phyloP scores from a whole-genome alignment of 1,284 basidiomycete genomes.

The Anthracocystis walkeri region DNA sequence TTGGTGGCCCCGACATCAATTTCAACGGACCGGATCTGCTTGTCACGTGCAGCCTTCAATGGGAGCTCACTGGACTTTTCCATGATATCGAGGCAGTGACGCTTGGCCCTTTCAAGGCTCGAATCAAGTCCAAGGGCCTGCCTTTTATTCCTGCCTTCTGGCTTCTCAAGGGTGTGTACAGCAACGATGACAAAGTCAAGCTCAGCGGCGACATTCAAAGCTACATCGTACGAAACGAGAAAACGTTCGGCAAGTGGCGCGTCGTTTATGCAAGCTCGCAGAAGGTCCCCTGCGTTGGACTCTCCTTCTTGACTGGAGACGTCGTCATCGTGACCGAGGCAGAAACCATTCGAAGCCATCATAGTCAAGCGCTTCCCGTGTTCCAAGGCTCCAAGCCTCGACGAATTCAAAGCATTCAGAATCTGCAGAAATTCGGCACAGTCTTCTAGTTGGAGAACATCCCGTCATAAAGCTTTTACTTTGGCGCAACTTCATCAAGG shows the following conservation, averaged over 20 bases:
- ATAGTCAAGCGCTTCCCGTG: background rate
- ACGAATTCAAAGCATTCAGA: background rate
- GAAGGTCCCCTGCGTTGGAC: background rate
- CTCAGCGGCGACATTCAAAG: slow-evolving; percentile 3
- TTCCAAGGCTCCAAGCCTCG: slow-evolving; percentile 7
- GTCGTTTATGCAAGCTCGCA: slow-evolving; percentile 4
- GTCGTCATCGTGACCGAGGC: slow-evolving; percentile 10
- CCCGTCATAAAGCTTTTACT: no score
- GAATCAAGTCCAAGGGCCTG: slow-evolving; percentile 4
- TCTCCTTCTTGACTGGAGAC: slow-evolving; percentile 3
- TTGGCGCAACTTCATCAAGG: no score
- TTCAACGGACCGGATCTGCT: background rate
- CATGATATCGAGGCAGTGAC: background rate
- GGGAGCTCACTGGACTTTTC: background rate
- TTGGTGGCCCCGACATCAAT: background rate
- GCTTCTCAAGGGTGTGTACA: slow-evolving; percentile 1
- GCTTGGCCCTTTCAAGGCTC: background rate
- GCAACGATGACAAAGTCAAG: background rate
- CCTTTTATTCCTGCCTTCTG: slow-evolving; percentile 13
- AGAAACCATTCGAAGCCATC: background rate
- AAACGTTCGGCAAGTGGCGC: slow-evolving; percentile 4
- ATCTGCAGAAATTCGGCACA: background rate
- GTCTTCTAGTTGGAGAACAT: background rate
- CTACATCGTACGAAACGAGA: background rate
- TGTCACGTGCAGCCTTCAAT: background rate